Base-by-base conservation (phyloP, 2,329 filamentous ascomycete species). In the Aspergillus sp. region DNA sequence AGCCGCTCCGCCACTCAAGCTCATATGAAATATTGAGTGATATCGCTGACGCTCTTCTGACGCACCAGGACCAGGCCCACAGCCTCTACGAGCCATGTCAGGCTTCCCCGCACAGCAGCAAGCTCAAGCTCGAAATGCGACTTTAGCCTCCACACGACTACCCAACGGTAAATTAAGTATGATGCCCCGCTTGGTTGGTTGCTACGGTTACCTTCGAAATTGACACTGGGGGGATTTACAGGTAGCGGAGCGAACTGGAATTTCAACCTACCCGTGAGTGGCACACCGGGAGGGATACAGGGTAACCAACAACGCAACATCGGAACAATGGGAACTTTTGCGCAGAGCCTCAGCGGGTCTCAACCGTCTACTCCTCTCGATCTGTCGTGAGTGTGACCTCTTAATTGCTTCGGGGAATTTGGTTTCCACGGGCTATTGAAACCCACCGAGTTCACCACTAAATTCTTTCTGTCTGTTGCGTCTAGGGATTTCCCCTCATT, bases 401-500 rank as follows among this genome's bases (percentile, higher is more conserved):
- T 38, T 62, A 15, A 11, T 46, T 59, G 48, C 34, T 50, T 31
- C 46, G 46, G n/a, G 25, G 43, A 52, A 30, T 61, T 52, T 41
- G 34, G n/a, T 17, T 31, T 28, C 22, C 19, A 54, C 34, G 19
- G n/a, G 51, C 25, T 30, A 31, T 41, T 38, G 31, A 30, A 30
- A 31, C 22, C 25, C 19, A 13, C 55, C 19, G 41, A 59, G 56
- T 43, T 51, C 47, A 31, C 54, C 22, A 52, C 62, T 66, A 46
- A 64, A 50, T 51, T 56, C 11, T n/a, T 41, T 41, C 62, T 47
- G 59, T 50, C 13, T 50, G 7, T 25, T 50, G 13, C 34, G 60
- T 59, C 54, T 60, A 89, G 86, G 71, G 86, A 89, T 71, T 89
- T 89, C 60, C 86, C 86, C 51, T 86, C 84, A 11, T 76, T 89